Conservation (phyloP, 2,329 filamentous ascomycete genomes). For the Proliferodiscus dingleyae region DNA sequence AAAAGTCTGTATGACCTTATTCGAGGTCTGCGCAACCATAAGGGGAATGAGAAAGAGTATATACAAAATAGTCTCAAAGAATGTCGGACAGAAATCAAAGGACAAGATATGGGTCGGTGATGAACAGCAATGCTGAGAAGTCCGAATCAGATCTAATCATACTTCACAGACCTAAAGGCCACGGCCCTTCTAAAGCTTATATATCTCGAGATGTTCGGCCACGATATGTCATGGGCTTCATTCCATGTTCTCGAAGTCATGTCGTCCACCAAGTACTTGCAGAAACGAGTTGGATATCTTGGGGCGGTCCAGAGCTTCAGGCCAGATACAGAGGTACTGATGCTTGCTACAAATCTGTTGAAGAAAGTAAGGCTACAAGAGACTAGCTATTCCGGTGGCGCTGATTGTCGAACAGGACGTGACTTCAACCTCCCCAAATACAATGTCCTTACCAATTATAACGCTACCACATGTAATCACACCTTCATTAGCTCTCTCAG, state of each 20-base stretch:
- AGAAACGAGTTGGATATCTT: slow-evolving; percentile 93
- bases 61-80: slow-evolving; percentile 91
- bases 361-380: slow-evolving; percentile 64
- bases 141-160: slow-evolving; percentile 11
- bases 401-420: slow-evolving; percentile 54
- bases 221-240: slow-evolving; percentile 99
- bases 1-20: slow-evolving; percentile 99
- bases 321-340: slow-evolving; percentile 91
- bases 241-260: slow-evolving; percentile 99
- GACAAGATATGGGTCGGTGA: slow-evolving; percentile 80
- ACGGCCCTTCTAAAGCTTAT: slow-evolving; percentile 93
- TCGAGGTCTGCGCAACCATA: slow-evolving; percentile 88
- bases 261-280: slow-evolving; percentile 89
- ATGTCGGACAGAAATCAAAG: slow-evolving; percentile 88
- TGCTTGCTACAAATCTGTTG: slow-evolving; percentile 92
- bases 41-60: slow-evolving; percentile 91
- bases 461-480: slow-evolving; percentile 95
- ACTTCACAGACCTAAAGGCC: slow-evolving; percentile 75
- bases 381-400: not conserved
- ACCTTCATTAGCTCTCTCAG: slow-evolving; percentile 82
- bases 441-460: slow-evolving; percentile 78
- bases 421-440: slow-evolving; percentile 63
- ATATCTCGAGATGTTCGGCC: slow-evolving; percentile 97
- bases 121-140: not conserved
- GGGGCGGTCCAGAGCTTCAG: slow-evolving; percentile 95